Percentiles rank a stretch among this genome's conserved stretches.
These are phyloP conservation scores for Curvularia verruculosa DNA, from an alignment of 2,329 filamentous ascomycete species.

Conservation along the genomic window DNA sequence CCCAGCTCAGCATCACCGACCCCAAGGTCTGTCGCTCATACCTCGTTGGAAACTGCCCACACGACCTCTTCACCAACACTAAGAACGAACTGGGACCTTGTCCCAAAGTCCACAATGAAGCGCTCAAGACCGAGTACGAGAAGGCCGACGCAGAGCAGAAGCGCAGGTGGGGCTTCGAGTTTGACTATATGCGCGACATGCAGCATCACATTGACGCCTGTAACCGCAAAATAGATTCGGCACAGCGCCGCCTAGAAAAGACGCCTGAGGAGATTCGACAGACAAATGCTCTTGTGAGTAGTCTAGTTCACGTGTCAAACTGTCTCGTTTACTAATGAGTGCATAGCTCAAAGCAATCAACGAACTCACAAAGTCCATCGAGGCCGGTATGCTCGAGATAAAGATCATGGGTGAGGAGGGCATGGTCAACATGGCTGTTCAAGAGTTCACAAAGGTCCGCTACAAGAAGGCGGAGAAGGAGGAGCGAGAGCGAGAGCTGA, in stretches of 20 bases:
- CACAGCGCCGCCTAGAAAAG: conserved; percentile 91
- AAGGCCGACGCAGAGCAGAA: conserved; percentile 72
- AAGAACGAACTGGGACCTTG: conserved; percentile 96
- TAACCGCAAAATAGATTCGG: conserved; percentile 88
- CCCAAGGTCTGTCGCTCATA: conserved; percentile 94
- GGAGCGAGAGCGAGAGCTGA: conserved; percentile 85
- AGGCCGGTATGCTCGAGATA: conserved; percentile 83
- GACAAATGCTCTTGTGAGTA: conserved; percentile 77
- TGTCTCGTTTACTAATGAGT: conserved; percentile 20
- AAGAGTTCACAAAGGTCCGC: conserved; percentile 85
- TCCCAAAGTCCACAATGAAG: conserved; percentile 85
- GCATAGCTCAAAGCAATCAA: conserved; percentile 78
- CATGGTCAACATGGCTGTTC: conserved; percentile 79
- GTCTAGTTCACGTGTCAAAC: neutral
- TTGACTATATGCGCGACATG: conserved; percentile 95
- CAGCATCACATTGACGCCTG: conserved; percentile 97
- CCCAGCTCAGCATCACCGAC: conserved; percentile 87
- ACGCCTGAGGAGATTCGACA: conserved; percentile 96
- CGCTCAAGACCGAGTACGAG: conserved; percentile 88
- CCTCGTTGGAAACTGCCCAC: conserved; percentile 90
- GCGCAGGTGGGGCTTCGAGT: conserved; percentile 86
- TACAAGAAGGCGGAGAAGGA: conserved; percentile 80
- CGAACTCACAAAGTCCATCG: conserved; percentile 78
- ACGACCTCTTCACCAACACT: conserved; percentile 99
- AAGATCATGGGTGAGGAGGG: conserved; percentile 82